Evolutionary conservation across 345 rosid species (phyloP), one percentile per base, ranked within the genome.

Genomic region (Kandelia obovata): DNA sequence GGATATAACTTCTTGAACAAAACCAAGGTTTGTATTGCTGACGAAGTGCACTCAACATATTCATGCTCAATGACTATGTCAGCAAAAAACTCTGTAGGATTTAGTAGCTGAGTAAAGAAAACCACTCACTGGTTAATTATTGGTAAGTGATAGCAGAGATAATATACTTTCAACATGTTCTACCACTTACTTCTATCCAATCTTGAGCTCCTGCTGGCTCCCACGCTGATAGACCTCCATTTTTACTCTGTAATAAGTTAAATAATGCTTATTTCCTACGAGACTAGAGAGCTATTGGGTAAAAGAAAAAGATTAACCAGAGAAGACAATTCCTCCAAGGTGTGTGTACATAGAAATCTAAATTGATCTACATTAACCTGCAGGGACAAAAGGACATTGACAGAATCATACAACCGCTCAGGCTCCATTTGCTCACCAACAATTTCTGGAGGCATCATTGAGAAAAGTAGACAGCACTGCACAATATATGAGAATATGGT

Each of bases 361-460:
- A 7, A 39, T 34, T 8, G 19, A 5, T 46, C 16, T 31, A 61
- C 15, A 7, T 58, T 77, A 61, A 87, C 95, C 79, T 87, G 92
- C 49, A 84, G 61, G 55, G 97, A 87, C 6, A 89, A 78, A 10
- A 91, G 58, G 62, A 88, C 70, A 68, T 77, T 75, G 73, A 91
- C 92, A 31, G 90, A 71, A 76, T 91, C 87, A 30, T 76, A 82
- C 30, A 89, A 57, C 10, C 72, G 73, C 53, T 78, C 80, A 0
- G 89, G 82, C 58, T 89, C 82, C 81, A 88, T 73, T 71, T 76
- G 81, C 32, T 76, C 71, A 19, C 97, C 97, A 63, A 89, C 89
- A 61, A 84, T 78, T 31, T 86, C 86, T 6, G 88, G 78, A 58
- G 97, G 87, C 91, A 91, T 81, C 85, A 78, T 78, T 10, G 97